phyloP scores from a whole-genome alignment of 306 rosid species.

The Benincasa hispida region DNA sequence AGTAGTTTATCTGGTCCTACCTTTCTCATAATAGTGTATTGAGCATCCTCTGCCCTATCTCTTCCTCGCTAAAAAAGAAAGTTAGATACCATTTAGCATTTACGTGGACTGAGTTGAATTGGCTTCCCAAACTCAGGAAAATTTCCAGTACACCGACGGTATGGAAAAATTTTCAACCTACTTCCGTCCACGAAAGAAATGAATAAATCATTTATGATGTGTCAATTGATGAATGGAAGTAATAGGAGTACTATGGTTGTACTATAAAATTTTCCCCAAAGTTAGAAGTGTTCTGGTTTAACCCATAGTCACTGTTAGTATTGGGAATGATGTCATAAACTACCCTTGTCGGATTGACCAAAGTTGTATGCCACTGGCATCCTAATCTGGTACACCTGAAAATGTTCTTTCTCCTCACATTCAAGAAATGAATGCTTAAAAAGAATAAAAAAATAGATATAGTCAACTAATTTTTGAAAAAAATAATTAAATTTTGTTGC shows the following conservation, averaged over 20 bases:
- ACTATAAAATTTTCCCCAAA: no score
- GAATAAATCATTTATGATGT: no score
- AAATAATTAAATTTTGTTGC: not conserved
- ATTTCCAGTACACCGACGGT: no score
- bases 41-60: not conserved
- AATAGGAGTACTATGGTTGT: no score
- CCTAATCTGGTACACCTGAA: conserved; percentile 1
- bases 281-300: not conserved
- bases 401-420: not conserved
- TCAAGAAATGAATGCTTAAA: not conserved
- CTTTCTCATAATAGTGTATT: not conserved
- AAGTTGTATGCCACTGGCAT: conserved; percentile 3
- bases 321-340: not conserved
- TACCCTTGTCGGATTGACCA: not conserved
- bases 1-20: not conserved
- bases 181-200: no score
- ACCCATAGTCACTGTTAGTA: not conserved
- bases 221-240: no score
- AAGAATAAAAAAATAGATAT: not conserved
- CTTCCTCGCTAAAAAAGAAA: not conserved
- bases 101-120: not conserved
- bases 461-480: not conserved
- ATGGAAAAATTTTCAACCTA: no score
- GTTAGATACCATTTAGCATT: not conserved
- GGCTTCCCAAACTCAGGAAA: no score